phyloP scores from a whole-genome alignment of 345 rosid species.

The Aquilaria sinensis region DNA sequence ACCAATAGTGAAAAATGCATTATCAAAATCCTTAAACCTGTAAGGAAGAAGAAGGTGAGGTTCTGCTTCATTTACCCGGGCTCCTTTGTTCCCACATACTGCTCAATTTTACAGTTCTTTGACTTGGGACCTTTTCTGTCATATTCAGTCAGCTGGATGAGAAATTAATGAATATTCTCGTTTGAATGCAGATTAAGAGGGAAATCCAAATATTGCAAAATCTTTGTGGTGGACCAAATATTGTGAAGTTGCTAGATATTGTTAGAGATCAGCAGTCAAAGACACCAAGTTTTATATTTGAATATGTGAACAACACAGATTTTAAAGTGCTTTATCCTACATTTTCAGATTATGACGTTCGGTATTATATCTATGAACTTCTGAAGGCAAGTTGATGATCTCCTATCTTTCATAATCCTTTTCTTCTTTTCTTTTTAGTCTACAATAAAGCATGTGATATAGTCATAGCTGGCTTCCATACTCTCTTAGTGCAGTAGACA shows the following conservation, averaged over 20 bases:
- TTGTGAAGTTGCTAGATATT: constrained; percentile 87
- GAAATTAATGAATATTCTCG: too few species aligned
- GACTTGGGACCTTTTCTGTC: too few species aligned
- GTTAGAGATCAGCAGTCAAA: constrained; percentile 96
- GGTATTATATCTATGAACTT: constrained; percentile 88
- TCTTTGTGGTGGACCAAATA: constrained; percentile 96
- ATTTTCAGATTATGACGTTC: constrained; percentile 75
- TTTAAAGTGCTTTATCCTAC: constrained; percentile 94
- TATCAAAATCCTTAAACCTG: constrained; percentile 96
- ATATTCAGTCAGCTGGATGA: too few species aligned
- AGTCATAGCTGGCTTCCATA: too few species aligned
- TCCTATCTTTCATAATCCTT: constrained; percentile 8
- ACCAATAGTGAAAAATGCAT: constrained; percentile 77
- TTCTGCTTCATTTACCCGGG: background rate
- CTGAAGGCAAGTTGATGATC: constrained; percentile 48
- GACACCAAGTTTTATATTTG: constrained; percentile 93
- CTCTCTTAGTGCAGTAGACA: too few species aligned
- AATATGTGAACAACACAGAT: constrained; percentile 88
- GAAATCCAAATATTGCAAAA: constrained; percentile 96
- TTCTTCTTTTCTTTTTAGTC: too few species aligned
- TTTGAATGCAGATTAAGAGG: constrained; percentile 75
- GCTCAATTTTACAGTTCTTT: too few species aligned
- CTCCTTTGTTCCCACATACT: background rate
- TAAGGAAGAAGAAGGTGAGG: constrained; percentile 95
- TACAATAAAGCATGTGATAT: too few species aligned